Base-by-base conservation (phyloP, 352 stramenopile genomes). In the Globisporangium paddicum region DNA sequence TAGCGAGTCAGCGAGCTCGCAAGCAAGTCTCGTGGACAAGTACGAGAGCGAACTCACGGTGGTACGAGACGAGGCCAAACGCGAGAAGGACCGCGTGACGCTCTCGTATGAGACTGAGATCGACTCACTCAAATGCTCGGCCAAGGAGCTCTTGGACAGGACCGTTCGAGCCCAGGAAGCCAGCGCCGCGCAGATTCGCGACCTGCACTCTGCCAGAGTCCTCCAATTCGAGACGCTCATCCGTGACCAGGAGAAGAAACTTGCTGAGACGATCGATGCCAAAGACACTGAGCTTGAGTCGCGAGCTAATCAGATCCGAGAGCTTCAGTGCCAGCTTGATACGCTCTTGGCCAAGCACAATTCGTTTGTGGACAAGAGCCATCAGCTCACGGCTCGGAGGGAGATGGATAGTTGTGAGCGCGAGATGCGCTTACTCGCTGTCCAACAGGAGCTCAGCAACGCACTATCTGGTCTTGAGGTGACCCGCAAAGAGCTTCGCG, bases 81-180 rank as follows among this genome's bases (percentile, higher is more conserved):
- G 60, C 41, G 69, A 73, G 35, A 49, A 55, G 8, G 67, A 73
- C 13, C 51, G 25, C 7, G 11, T 70, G 9, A 48, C 51, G 38
- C 58, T 85, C 38, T 53, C 62, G 23, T 84, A 87, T 51, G 79
- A 87, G 35, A 76, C 75, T 1, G 58, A 86, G 21, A 41, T 89
- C 7, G 73, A 84, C 25, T 30, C 58, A 1, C 42, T 84, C 13
- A 82, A 68, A 19, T 58, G 60, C 10, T 55, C 26, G 0, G 42
- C 26, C 28, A 38, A 53, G 34, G 47, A 53, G 28, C 47, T 40
- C 16, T n/a, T 53, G 3, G 47, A 41, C 6, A 40, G 14, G 11
- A 53, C 28, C 28, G 1, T 62, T 11, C 70, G 67, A 1, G 30
- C 67, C 14, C 64, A 77, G 5, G 67, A 86, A 26, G 40, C 50